These are phyloP conservation scores for Lentinula novae-zelandiae DNA, from an alignment of 1,284 basidiomycete species.

Conservation along the genomic window DNA sequence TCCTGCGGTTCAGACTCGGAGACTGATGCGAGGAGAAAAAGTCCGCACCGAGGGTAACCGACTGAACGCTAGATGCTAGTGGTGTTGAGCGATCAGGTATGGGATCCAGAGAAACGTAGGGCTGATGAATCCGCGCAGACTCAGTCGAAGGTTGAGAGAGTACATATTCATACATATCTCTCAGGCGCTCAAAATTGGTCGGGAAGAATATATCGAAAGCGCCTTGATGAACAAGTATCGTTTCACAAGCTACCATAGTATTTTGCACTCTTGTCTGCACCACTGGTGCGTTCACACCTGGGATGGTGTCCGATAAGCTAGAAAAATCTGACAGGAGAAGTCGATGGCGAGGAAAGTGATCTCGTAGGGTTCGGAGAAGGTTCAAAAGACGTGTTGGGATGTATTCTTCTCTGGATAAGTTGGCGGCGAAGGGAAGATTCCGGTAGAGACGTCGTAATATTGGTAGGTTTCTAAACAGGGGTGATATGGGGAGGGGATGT, in stretches of 20 bases:
- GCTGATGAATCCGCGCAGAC: neutral
- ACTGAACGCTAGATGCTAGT: conserved; percentile 44
- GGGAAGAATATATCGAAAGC: conserved; percentile 99
- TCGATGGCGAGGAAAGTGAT: conserved; percentile 87
- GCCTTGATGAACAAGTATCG: conserved; percentile 90
- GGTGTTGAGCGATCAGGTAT: conserved; percentile 42
- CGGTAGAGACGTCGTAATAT: conserved; percentile 61
- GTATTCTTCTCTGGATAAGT: conserved; percentile 88
- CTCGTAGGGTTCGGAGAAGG: conserved; percentile 81
- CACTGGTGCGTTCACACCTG: conserved; percentile 87
- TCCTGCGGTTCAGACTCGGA: conserved; percentile 44
- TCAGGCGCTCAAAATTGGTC: conserved; percentile 82
- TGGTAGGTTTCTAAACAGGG: conserved; percentile 53
- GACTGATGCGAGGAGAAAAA: conserved; percentile 70
- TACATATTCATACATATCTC: conserved; percentile 85
- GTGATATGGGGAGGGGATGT: conserved; percentile 53
- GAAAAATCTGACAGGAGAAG: conserved; percentile 93
- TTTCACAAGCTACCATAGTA: conserved; percentile 85
- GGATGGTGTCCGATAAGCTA: conserved; percentile 81
- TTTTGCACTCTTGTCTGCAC: conserved; percentile 91
- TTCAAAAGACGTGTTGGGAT: conserved; percentile 90
- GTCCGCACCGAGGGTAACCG: conserved; percentile 50
- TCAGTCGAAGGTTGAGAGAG: conserved; percentile 53
- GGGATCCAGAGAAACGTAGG: conserved; percentile 30
- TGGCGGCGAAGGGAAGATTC: conserved; percentile 84